Percentiles rank a stretch among this genome's conserved stretches.
phyloP scores from a whole-genome alignment of 2,329 filamentous ascomycete genomes.

The Dendrostoma leiphaemia region DNA sequence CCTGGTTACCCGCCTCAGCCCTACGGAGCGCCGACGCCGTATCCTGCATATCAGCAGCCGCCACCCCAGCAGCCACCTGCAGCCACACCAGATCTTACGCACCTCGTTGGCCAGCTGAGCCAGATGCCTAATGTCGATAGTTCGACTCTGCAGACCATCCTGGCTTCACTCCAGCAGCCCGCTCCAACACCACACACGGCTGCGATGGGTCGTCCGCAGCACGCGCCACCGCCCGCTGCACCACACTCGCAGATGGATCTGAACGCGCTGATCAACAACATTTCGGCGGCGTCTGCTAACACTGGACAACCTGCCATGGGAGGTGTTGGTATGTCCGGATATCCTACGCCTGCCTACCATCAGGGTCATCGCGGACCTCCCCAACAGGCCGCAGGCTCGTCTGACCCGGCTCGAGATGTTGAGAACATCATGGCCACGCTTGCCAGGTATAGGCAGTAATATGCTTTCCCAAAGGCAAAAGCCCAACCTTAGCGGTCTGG shows the following conservation, averaged over 20 bases:
- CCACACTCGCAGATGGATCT: constrained; percentile 39
- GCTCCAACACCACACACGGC: constrained; percentile 12
- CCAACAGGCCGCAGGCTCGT: constrained; percentile 22
- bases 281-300: constrained; percentile 24
- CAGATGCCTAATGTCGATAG: constrained; percentile 69
- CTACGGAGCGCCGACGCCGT: constrained; percentile 23
- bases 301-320: constrained; percentile 3
- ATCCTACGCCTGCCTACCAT: constrained; percentile 27
- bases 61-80: constrained; percentile 27
- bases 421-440: constrained; percentile 75
- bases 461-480: not conserved
- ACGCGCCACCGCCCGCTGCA: constrained; percentile 17
- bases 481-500: too few relatives aligned
- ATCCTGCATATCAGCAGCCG: constrained; percentile 30
- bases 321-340: constrained; percentile 19
- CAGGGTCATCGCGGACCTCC: constrained; percentile 25
- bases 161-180: constrained; percentile 55
- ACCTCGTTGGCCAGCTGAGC: constrained; percentile 58
- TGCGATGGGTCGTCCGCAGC: not conserved
- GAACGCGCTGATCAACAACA: constrained; percentile 43
- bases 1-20: constrained; percentile 29
- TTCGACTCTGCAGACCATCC: constrained; percentile 66
- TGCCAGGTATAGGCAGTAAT: constrained; percentile 59
- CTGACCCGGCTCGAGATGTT: constrained; percentile 52
- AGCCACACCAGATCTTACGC: constrained; percentile 52